Percentiles rank a stretch among this genome's conserved stretches.
These are phyloP conservation scores for Fusarium xylarioides DNA, from an alignment of 2,329 filamentous ascomycete species.

Conservation along the genomic window DNA sequence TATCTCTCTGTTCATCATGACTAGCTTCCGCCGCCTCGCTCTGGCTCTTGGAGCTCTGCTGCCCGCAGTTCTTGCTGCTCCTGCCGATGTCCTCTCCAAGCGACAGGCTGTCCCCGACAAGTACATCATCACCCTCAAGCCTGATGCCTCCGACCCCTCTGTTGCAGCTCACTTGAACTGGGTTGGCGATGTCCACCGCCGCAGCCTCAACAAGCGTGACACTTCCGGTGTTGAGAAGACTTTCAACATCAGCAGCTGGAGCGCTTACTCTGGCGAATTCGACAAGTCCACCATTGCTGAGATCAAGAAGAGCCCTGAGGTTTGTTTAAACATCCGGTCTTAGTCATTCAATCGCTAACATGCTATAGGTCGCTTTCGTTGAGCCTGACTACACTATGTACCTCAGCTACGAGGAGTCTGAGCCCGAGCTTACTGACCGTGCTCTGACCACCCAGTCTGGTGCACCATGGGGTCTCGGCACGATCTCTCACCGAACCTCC, in stretches of 20 bases:
- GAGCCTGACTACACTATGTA: slow-evolving; percentile 38
- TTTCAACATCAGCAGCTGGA: slow-evolving; percentile 44
- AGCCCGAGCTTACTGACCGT: slow-evolving; percentile 31
- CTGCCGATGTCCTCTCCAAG: slow-evolving; percentile 23
- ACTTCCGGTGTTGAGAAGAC: slow-evolving; percentile 46
- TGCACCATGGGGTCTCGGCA: slow-evolving; percentile 39
- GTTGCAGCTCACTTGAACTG: slow-evolving; percentile 59
- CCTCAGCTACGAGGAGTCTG: slow-evolving; percentile 24
- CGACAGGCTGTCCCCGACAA: slow-evolving; percentile 32
- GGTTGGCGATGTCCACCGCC: slow-evolving; percentile 60
- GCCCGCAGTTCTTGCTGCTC: slow-evolving; percentile 42
- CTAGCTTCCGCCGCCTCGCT: slow-evolving; percentile 45
- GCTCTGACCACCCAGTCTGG: slow-evolving; percentile 37
- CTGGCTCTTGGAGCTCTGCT: slow-evolving; percentile 47
- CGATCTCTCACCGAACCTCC: slow-evolving; percentile 41
- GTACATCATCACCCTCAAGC: slow-evolving; percentile 71
- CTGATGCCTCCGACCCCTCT: slow-evolving; percentile 53
- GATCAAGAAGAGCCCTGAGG: slow-evolving; percentile 53
- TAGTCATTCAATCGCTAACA: neutral
- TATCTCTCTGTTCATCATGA: slow-evolving; percentile 34
- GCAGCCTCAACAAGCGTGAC: slow-evolving; percentile 60
- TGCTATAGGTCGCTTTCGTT: slow-evolving; percentile 34
- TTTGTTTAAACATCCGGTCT: slow-evolving; percentile 33
- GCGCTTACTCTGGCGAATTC: slow-evolving; percentile 56
- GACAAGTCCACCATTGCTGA: slow-evolving; percentile 51